Base-by-base conservation (phyloP, 2,329 filamentous ascomycete species). In the Lasiodiplodia sp. region DNA sequence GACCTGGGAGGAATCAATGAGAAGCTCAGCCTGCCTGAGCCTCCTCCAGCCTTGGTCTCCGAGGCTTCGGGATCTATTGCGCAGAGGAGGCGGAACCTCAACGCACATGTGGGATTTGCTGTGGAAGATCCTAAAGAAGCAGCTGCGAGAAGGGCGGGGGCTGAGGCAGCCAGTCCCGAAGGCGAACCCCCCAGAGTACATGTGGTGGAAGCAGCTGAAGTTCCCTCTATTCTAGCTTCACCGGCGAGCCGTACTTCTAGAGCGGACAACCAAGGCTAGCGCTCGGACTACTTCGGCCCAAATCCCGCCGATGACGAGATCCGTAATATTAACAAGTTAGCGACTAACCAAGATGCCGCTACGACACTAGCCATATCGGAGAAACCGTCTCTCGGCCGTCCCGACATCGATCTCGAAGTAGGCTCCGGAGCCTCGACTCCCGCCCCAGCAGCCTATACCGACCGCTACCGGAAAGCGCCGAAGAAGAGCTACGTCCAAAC, bases 401-500 rank as follows among this genome's bases (percentile, higher is more conserved):
- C 62, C 10, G 66, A 62, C 10, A 25, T 37, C 28, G 67, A 68
- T 16, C 25, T 56, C 21, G 55, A 57, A 16, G 51, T 37, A 25
- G 49, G 58, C 12, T 57, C 58, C 7, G 44, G 49, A 25, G 37
- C 52, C 16, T 66, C 57, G 5, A 47, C 67, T 28, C 57, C 66
- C 11, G 40, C 21, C 5, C 38, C 66, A 10, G 49, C 66, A 14
- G 25, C 10, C 11, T 97, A 97, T 79, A 97, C 93, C 0, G 87
- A 89, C 68, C 85, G 86, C 56, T 88, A 94, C 53, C 88, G 90
- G 40, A 81, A 88, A 7, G 86, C 86, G 23, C 91, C 93, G 0
- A 85, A 87, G 5, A 88, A 91, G 72, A 89, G 92, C 0, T 97
- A 93, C 72, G 68, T 82, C 0, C 89, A 96, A 75, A 91, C 92